Base-by-base conservation (phyloP, 495 filamentous ascomycete species). In the Bacidia gigantensis region DNA sequence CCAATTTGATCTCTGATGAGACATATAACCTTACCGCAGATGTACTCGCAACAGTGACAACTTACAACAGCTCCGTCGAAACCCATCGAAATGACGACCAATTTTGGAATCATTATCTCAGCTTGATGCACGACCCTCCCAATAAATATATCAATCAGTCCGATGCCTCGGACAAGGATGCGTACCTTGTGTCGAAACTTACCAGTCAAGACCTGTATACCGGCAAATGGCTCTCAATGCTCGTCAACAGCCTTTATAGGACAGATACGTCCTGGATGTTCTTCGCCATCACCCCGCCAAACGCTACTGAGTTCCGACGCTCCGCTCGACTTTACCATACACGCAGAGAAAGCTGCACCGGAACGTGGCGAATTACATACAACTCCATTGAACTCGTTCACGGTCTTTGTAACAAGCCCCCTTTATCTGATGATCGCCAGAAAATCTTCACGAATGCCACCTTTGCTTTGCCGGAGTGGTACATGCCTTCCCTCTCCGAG, bases 371-470 rank as follows among this genome's bases (percentile, higher is more conserved):
- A 11, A 22, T 56, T 25, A 56, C 49, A 11, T 14, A 40, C n/a
- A 47, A 40, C 26, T 32, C 22, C 23, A 38, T 56, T 26, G 26
- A 56, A 25, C 50, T 56, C 7, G 10, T 26, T 2, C 21, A 26
- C 39, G 54, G 54, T 20, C 10, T 40, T 17, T 56, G 50, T 32
- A 40, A 40, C 25, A 14, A 23, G 11, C 11, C 3, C 1, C 50
- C 54, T 14, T 29, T 52, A 20, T 11, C 47, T 24, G 49, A 56
- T n/a, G 23, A 24, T 1, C 17, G 21, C 12, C 50, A 56, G 29
- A 12, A 17, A 18, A 26, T 56, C n/a, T 12, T 69, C 23, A 52
- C 47, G 3, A 47, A 40, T 21, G 2, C 11, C 40, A 35, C 39
- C 2, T 26, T 56, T 9, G 38, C 39, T 25, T 20, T 56, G 10